Evolutionary conservation across 192 early-diverging fungal species (phyloP), one percentile per base, ranked within the genome.

Genomic region (Dissophora globulifera): DNA sequence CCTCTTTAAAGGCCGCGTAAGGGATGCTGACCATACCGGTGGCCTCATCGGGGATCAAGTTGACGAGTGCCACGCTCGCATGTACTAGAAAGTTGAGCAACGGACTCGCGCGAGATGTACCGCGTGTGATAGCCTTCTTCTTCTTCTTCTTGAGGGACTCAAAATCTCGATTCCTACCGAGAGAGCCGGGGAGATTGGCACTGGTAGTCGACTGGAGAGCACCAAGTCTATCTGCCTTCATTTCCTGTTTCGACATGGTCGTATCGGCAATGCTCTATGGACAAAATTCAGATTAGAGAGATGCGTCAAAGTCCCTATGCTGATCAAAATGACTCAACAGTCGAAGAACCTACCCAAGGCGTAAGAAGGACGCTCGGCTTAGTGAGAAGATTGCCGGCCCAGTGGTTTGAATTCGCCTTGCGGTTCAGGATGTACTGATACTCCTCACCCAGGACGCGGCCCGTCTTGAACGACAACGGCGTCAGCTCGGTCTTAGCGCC

Each of bases 401-500:
- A 83, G 50, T 79, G 80, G 1, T 45, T 61, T 9, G 61, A 31
- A 13, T 69, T 70, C 13, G 56, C 43, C 33, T 67, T 76, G 29
- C 84, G 63, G 48, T 85, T 80, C 58, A 85, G 35, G n/a, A 85
- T 78, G 53, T 85, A 85, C 26, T 85, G 82, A 30, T 85, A 80
- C 29, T 85, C 84, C 13, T 85, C 84, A 20, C 84, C 79, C n/a
- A 85, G 48, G 26, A 70, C 71, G 17, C 80, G 64, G 4, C 79
- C 78, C 46, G 64, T 55, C 33, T 71, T 60, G 53, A 76, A 67
- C n/a, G 63, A 27, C 2, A 58, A 49, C 3, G 35, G 45, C 2
- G 58, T 62, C 50, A 62, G 29, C 16, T 50, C 45, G 3, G 62
- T 45, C 50, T 76, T 76, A 2, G 19, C 26, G 48, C 38, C 53